phyloP scores from a whole-genome alignment of 176 grass and related monocot species.

The Oryza longistaminata region DNA sequence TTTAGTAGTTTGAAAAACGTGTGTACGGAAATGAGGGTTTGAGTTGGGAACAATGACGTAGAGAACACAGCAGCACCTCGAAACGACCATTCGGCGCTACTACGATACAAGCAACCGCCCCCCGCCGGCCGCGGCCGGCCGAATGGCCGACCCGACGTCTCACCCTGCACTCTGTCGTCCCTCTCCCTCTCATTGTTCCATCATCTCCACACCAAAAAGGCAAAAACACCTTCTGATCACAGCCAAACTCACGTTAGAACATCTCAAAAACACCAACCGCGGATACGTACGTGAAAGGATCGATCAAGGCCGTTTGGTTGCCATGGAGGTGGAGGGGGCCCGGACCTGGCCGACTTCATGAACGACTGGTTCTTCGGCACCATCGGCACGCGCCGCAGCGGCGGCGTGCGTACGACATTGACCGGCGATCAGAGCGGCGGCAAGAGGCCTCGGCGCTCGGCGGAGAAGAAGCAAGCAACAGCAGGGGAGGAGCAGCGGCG shows the following conservation, averaged over 20 bases:
- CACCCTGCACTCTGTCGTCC: background rate
- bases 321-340: constrained; percentile 45
- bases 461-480: constrained; percentile 32
- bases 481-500: constrained; percentile 8
- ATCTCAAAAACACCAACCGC: background rate
- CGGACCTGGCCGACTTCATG: constrained; percentile 73
- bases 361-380: constrained; percentile 88
- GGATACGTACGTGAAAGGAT: background rate
- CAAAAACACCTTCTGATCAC: background rate
- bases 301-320: background rate
- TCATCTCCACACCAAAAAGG: background rate
- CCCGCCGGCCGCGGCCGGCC: no score
- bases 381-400: constrained; percentile 28
- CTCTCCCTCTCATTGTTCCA: background rate
- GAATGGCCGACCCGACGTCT: background rate
- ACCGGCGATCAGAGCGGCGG: constrained; percentile 30
- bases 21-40: no score
- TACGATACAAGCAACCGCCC: background rate
- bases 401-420: constrained; percentile 39
- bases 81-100: background rate
- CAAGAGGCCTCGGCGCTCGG: constrained; percentile 18
- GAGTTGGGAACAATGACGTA: no score
- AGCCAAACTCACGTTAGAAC: background rate
- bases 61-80: background rate
- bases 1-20: no score